These are phyloP conservation scores for Prasinococcaceae sp. DNA, from an alignment of 139 green algal genomes.

Conservation along the genomic window DNA sequence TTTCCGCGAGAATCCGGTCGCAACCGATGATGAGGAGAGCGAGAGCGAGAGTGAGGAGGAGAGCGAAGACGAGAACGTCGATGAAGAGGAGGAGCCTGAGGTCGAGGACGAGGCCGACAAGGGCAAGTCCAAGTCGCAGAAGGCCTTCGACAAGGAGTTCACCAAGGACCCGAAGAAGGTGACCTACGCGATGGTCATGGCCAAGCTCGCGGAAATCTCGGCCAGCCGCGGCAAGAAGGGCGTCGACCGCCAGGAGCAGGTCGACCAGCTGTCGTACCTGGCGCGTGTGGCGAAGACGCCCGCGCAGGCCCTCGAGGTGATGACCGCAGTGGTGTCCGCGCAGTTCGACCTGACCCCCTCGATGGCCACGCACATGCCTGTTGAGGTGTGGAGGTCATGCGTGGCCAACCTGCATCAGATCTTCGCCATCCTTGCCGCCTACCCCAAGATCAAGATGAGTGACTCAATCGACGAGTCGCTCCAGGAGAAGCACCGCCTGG, in stretches of 20 bases:
- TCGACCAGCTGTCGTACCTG: conserved; percentile 89
- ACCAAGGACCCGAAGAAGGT: conserved; percentile 81
- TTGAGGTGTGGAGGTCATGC: conserved; percentile 64
- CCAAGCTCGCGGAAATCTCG: conserved; percentile 84
- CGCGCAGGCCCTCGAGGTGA: conserved; percentile 53
- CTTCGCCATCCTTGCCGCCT: conserved; percentile 42
- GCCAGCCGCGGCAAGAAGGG: conserved; percentile 64
- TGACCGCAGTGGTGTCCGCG: conserved; percentile 66
- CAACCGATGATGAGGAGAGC: conserved; percentile 43
- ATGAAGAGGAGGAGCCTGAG: conserved; percentile 26
- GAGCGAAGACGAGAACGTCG: conserved; percentile 22
- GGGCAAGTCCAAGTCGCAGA: conserved; percentile 31
- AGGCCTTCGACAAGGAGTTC: conserved; percentile 33
- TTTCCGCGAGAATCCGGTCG: conserved; percentile 47
- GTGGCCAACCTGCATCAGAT: conserved; percentile 45
- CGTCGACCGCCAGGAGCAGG: conserved; percentile 68
- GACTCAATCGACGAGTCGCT: conserved; percentile 19
- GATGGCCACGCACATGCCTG: conserved; percentile 63
- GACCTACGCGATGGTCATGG: conserved; percentile 84
- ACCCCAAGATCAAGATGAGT: conserved; percentile 52
- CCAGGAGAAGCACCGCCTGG: conserved; percentile 32
- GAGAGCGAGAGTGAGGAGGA: conserved; percentile 25
- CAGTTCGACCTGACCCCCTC: conserved; percentile 84
- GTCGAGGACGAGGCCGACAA: conserved; percentile 36
- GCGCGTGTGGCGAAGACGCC: conserved; percentile 64